Evolutionary conservation across 257 asterid species (phyloP), one percentile per base, ranked within the genome.

Genomic region (Ajuga chamaepitys): DNA sequence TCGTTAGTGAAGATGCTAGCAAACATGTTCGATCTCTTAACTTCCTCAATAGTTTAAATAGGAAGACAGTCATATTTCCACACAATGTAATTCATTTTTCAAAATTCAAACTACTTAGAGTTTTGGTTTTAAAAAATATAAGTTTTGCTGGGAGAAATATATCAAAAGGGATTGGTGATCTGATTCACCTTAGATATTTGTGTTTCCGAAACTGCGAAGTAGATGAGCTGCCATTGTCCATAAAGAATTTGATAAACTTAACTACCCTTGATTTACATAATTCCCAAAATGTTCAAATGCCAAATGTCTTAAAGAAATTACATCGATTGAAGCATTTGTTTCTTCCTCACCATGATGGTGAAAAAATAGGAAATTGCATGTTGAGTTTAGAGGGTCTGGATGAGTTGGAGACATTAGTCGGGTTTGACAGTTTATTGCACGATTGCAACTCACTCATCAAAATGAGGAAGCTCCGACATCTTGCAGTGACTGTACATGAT

Each of bases 21-120:
- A 69, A 46, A 18, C 45, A 58, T 11, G 9, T 70, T 20, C 54
- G 75, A 5, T 53, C 58, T 22, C 65, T 70, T 20, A 28, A 21
- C 5, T 18, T 62, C 20, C 3, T 12, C 35, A 28, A 51, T 17
- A 5, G 38, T 8, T 0, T 1, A 12, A 0, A 3, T 4, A 2
- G 9, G 14, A 14, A 21, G n/a, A 13, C 1, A 7, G 28, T 41
- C 16, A 63, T 53, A 34, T 42, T 62, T 51, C 66, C 64, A 18
- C 47, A 5, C 24, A 17, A 20, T 18, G 17, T 17, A 10, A 4
- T 48, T 48, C n/a, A n/a, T n/a, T n/a, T n/a, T n/a, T n/a, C n/a
- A n/a, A n/a, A n/a, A n/a, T n/a, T n/a, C n/a, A n/a, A n/a, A n/a
- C n/a, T n/a, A n/a, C n/a, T n/a, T n/a, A n/a, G n/a, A n/a, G n/a